These are phyloP conservation scores for Blastocystis sp. DNA, from an alignment of 352 stramenopile species.

Conservation along the genomic window DNA sequence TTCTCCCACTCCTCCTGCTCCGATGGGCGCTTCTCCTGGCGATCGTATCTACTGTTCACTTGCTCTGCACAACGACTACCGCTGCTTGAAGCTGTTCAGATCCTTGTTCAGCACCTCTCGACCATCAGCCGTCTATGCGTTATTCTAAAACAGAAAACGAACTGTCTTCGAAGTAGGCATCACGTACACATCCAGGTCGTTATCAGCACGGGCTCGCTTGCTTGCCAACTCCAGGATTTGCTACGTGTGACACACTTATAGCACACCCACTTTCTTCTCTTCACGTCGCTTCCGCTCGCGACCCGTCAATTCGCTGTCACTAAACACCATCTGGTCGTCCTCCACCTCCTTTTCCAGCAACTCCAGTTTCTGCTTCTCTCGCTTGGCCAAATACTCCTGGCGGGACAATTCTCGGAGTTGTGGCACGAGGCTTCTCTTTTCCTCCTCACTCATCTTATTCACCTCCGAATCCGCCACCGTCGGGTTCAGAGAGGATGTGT, in stretches of 20 bases:
- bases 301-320: conserved; percentile 71
- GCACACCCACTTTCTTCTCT: conserved; percentile 70
- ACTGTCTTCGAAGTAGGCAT: conserved; percentile 58
- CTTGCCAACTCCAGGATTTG: conserved; percentile 82
- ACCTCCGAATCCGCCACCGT: conserved; percentile 72
- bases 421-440: conserved; percentile 12
- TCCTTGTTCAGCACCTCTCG: conserved; percentile 40
- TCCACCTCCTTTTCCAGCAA: conserved; percentile 83
- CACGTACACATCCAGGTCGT: conserved; percentile 71
- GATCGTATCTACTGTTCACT: background rate
- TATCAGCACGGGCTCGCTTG: conserved; percentile 75
- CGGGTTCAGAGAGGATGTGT: background rate
- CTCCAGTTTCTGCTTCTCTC: conserved; percentile 91
- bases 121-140: conserved; percentile 6
- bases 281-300: conserved; percentile 70
- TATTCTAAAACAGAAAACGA: background rate
- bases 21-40: conserved; percentile 73
- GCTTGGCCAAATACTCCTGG: conserved; percentile 93
- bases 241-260: conserved; percentile 79
- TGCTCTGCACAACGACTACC: background rate
- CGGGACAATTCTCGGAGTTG: conserved; percentile 77
- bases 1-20: conserved; percentile 98
- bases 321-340: conserved; percentile 80
- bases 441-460: conserved; percentile 78
- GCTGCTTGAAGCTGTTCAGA: conserved; percentile 16